Evolutionary conservation across 108 stramenopile species (phyloP).

Genomic region (Pseudonitzschia multistriata): DNA sequence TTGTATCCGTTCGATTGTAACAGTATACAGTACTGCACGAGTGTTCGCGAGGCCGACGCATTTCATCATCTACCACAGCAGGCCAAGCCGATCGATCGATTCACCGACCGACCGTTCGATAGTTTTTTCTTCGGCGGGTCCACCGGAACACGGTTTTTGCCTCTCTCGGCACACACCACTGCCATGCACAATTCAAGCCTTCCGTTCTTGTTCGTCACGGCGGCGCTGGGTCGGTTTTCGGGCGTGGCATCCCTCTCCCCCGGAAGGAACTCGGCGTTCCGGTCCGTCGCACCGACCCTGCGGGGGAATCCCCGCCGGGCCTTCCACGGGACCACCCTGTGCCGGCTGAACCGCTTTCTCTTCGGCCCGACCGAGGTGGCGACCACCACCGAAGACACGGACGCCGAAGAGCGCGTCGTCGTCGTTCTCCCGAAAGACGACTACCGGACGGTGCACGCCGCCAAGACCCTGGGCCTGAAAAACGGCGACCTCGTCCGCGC

Average conservation of each 20-base stretch:
- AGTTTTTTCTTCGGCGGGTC: no score
- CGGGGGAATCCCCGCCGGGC: not conserved
- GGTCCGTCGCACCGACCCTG: not conserved
- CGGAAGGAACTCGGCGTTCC: not conserved
- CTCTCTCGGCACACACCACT: not conserved
- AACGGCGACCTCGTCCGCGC: conserved; percentile 78
- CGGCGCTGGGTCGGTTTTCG: not conserved
- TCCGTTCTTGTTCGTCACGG: not conserved
- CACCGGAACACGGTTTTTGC: not conserved
- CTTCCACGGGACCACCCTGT: conserved; percentile 26
- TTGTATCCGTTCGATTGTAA: no score
- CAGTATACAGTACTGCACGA: no score
- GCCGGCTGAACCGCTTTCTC: conserved; percentile 68
- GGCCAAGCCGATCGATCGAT: not conserved
- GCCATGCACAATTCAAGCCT: not conserved
- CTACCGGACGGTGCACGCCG: conserved; percentile 81
- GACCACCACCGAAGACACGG: no score
- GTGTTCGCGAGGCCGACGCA: not conserved
- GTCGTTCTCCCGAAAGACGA: conserved; percentile 66
- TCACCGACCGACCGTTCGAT: not conserved
- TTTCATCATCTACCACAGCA: not conserved
- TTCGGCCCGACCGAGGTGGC: conserved; percentile 61
- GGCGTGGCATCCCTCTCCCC: conserved; percentile 12
- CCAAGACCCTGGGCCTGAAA: conserved; percentile 63
- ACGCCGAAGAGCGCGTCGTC: no score